Base-by-base conservation (phyloP, 257 asterid species). In the Perilla frutescens region DNA sequence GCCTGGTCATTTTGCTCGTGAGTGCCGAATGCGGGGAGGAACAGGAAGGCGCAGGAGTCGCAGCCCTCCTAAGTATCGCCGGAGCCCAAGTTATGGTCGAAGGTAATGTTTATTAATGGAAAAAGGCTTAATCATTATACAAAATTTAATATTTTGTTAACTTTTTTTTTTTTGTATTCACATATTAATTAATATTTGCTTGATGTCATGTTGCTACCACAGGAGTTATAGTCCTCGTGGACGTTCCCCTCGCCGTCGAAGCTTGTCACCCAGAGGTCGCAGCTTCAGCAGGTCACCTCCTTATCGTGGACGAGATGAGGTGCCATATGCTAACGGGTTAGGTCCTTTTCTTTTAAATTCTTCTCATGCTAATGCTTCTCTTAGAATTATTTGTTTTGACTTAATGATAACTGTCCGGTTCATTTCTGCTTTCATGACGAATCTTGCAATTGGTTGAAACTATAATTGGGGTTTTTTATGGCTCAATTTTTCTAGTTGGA, bases 1-100 rank as follows among this genome's bases (percentile, higher is more conserved):
- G 90, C 80, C 96, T 78, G 98, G 97, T 64, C 98, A 92, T 85
- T 92, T 92, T 89, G 98, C 97, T 36, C 97, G 97, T 68, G 97
- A 92, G 79, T 92, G 98, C 79, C 76, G 90, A 31, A 44, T 51
- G 59, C 85, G 89, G 61, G 98, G 89, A 60, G 93, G 88, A 56
- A 73, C 87, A 0, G 96, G 90, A 72, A 92, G 91, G 74, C 98
- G 93, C 43, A 88, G 96, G 70, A 92, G 98, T 81, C 97, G 97
- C 62, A 92, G 91, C 63, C 97, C 97, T 55, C 87, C 95, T 57
- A 86, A 92, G 74, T 86, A 87, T 47, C 87, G 98, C 40, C 76
- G 90, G 70, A 92, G 98, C 82, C 98, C 98, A 67, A 92, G 96
- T 78, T 92, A 92, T 84, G 98, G 96, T 7, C 84, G 94, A 70